Conservation (phyloP, 1,284 basidiomycete species). For the Melampsora larici-populina region DNA sequence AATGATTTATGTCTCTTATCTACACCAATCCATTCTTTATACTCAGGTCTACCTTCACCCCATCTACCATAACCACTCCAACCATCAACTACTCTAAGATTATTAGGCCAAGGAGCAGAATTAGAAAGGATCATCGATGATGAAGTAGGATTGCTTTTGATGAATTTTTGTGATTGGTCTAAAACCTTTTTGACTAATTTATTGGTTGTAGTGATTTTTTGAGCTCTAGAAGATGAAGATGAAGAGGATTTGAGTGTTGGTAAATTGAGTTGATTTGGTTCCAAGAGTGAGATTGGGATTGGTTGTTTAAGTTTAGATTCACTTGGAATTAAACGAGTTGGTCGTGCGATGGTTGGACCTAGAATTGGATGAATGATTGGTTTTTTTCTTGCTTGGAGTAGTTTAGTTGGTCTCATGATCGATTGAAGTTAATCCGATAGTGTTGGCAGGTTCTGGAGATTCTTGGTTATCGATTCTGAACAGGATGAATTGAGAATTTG, state of each 20-base stretch:
- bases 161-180: neutral
- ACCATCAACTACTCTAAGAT: slow-evolving; percentile 30
- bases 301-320: slow-evolving; percentile 18
- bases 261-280: slow-evolving; percentile 14
- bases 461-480: too few species aligned
- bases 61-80: slow-evolving; percentile 38
- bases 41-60: slow-evolving; percentile 33
- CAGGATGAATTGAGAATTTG: too few species aligned
- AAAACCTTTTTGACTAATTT: slow-evolving; percentile 22
- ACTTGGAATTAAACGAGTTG: slow-evolving; percentile 30
- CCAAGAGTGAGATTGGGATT: slow-evolving; percentile 4
- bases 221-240: neutral
- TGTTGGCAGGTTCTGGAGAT: too few species aligned
- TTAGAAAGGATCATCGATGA: neutral
- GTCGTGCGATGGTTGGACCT: slow-evolving; percentile 36
- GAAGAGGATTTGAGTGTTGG: slow-evolving; percentile 2
- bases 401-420: too few species aligned
- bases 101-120: slow-evolving; percentile 18
- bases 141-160: neutral
- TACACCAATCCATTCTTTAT: slow-evolving; percentile 39
- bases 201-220: neutral
- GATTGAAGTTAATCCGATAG: too few species aligned
- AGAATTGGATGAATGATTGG: slow-evolving; percentile 34
- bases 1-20: slow-evolving; percentile 31
- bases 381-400: too few species aligned